Evolutionary conservation across 768 basidiomycete genomes (phyloP), one percentile per base, ranked within the genome.

Genomic region (Cyclocybe cylindracea): DNA sequence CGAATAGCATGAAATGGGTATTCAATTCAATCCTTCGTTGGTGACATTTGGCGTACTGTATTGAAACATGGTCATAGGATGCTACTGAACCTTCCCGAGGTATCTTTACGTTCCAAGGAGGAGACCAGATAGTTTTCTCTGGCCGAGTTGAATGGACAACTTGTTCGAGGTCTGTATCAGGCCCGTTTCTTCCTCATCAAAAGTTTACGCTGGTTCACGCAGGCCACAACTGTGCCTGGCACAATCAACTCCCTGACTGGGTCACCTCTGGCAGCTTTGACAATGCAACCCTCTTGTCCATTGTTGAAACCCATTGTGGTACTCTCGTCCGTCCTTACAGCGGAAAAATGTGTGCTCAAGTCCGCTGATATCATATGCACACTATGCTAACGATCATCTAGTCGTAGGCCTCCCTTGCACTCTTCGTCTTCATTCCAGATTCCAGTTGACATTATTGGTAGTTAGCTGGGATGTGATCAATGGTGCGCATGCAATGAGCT

Each of bases 1-100:
- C 68, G 14, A 80, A 80, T 58, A 74, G 71, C 53, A 79, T 81
- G 79, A 81, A 82, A 76, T 82, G 79, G 79, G 79, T 77, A 41
- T 9, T 24, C n/a, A 7, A 29, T 18, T 8, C 29, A 18, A 6
- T 10, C 5, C 14, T 45, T 33, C 10, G 13, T 34, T 36, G 13
- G 6, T 14, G 5, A 32, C 40, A 32, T 43, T 51, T 3, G 43
- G 38, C 13, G 9, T n/a, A 10, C 7, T 11, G 9, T 41, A 8
- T 10, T n/a, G 13, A 9, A 33, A n/a, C 32, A 7, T 18, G 29
- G 42, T 44, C 38, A 9, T 50, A 82, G 80, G 78, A 79, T 55
- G 75, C 78, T 2, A 82, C 78, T 14, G 81, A 84, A 54, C 79
- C 78, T 6, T 61, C 62, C 2, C 78, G 68, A 24, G 78, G 78